Evolutionary conservation across 2,329 filamentous ascomycete species (phyloP).

Genomic region (Fusarium udum): DNA sequence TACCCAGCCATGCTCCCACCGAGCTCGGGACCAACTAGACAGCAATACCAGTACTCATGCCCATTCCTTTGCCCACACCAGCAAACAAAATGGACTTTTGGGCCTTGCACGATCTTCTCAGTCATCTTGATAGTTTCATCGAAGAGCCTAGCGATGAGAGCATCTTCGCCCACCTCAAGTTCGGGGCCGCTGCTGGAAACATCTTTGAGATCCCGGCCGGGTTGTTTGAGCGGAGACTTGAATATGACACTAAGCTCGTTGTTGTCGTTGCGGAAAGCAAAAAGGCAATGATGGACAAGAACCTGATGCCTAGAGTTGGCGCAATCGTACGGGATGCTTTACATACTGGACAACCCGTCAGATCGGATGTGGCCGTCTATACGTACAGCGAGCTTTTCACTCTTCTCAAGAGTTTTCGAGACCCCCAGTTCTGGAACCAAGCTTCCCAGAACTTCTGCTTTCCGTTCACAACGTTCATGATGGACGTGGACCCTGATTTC

Average conservation of each 20-base stretch:
- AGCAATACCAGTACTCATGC: neutral
- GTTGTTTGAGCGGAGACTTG: neutral
- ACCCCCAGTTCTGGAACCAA: neutral
- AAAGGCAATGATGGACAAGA: neutral
- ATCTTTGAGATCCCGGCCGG: neutral
- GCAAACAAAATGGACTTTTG: neutral
- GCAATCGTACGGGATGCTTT: neutral
- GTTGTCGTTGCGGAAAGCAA: neutral
- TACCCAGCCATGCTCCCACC: neutral
- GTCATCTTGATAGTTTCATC: accelerated
- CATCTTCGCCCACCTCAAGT: neutral
- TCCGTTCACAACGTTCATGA: neutral
- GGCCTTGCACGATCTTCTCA: accelerated
- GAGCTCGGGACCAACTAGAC: neutral
- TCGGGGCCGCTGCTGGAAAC: neutral
- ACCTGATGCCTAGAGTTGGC: neutral
- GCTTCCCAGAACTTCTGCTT: neutral
- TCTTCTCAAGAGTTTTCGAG: neutral
- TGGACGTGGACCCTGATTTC: neutral
- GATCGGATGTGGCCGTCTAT: neutral
- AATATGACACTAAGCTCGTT: neutral
- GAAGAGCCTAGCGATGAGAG: too few relatives aligned
- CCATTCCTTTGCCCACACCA: neutral
- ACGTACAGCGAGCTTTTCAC: neutral
- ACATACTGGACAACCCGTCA: too few relatives aligned